Base-by-base conservation (phyloP, 2,329 filamentous ascomycete species). In the Cercospora sesami region DNA sequence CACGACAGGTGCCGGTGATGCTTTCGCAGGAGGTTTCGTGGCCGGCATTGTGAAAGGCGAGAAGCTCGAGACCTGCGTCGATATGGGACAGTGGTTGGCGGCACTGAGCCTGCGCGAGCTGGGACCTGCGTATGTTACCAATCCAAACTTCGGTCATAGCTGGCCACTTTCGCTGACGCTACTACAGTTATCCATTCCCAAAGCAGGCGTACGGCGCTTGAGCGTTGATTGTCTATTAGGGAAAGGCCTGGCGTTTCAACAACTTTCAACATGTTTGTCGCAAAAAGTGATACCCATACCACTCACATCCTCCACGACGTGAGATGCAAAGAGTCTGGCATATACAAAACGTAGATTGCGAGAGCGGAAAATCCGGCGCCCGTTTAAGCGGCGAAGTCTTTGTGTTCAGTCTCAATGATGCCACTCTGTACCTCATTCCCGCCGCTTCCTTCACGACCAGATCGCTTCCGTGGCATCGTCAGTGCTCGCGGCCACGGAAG, bases 21-120 rank as follows among this genome's bases (percentile, higher is more conserved):
- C 95, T 63, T 99, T 99, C 78, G 94, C 95, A 68, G 95, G 93
- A 78, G 95, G 95, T 72, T 93, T 99, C 83, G 86, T 92, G 66
- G 95, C 95, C 63, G 95, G 94, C 78, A 85, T 98, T 72, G 90
- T 97, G 70, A 86, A 94, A 81, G 93, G 91, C 81, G 92, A 95
- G 84, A 80, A 88, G 64, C 86, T 99, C 61, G 89, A 91, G 75
- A 88, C 89, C 73, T 87, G 87, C 77, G 86, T 99, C 75, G 91
- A 97, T 80, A 92, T 95, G 87, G 95, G 95, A 72, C 94, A 97
- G 83, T 99, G 95, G 95, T 87, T 99, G 73, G 95, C 95, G 60
- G 90, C 91, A 78, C 85, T 97, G 77, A 95, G 93, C 86, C 94
- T 99, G 80, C 90, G 94, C 84, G 94, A 98, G 83, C 85, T 97